Evolutionary conservation across 208 protist genomes (phyloP), one percentile per base, ranked within the genome.

Genomic region (Leishmania gerbilli): DNA sequence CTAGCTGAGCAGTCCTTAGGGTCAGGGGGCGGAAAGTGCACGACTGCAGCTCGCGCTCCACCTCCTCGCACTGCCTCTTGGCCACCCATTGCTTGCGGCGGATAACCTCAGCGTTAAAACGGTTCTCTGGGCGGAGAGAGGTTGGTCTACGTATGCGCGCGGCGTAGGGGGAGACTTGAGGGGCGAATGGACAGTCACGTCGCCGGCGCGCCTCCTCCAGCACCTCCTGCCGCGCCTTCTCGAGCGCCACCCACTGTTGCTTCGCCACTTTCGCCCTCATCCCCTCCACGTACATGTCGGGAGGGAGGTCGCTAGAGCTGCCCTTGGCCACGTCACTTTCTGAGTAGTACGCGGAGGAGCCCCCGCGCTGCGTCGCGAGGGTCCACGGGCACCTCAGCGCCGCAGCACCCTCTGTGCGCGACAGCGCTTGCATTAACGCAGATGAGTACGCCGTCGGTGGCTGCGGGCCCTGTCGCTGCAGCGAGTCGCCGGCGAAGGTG

Each of bases 1-100:
- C 84, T 51, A 93, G 80, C 27, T 71, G 77, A 6, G 87, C 91
- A 9, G 87, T 79, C 19, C 88, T 83, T 49, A 96, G 76, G 2
- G 93, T 98, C 40, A 96, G 69, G 21, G 95, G 95, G 31, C 91
- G 89, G 79, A 98, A 98, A 8, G 95, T 98, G 84, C 95, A 98
- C 68, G 79, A 84, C 76, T 87, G 74, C 53, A 98, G 79, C 76
- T 95, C 95, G 42, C 79, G 58, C 80, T 90, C 90, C 55, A 91
- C 83, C 76, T 89, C 69, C 78, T 94, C 90, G 56, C 86, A 85
- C 75, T 88, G 65, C 84, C 88, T 91, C 86, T 85, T 76, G 27
- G 92, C 88, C 9, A 88, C 55, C 90, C 89, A 94, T 75, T 95
- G 91, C 79, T 91, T 86, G 56, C 80, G 88, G 6, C 87, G 90